These are phyloP conservation scores for Exserohilum turcica DNA, from an alignment of 2,329 filamentous ascomycete species.

Conservation along the genomic window DNA sequence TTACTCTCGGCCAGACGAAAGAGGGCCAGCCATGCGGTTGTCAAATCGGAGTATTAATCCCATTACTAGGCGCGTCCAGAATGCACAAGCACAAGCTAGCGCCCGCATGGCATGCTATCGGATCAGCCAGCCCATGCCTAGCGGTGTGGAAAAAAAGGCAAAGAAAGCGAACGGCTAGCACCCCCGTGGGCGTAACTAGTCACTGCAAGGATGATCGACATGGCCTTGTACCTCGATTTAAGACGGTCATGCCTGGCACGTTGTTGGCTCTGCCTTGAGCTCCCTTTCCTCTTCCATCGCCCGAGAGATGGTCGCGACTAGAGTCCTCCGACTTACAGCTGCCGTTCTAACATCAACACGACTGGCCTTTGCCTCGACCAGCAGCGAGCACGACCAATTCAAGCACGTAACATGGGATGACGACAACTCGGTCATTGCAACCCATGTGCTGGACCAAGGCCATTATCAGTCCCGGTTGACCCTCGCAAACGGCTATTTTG, in stretches of 20 bases:
- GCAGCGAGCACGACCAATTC: constrained; percentile 32
- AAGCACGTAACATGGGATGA: constrained; percentile 63
- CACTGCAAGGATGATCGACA: constrained; percentile 9
- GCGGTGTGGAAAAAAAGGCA: constrained; percentile 15
- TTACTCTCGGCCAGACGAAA: background rate
- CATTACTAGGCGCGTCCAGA: background rate
- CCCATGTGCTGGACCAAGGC: constrained; percentile 60
- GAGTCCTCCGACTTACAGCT: constrained; percentile 8
- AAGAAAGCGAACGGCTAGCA: constrained; percentile 7
- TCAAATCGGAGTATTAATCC: background rate
- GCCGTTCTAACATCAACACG: constrained; percentile 17
- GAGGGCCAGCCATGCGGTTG: background rate
- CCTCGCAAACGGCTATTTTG: constrained; percentile 65
- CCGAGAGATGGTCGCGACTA: constrained; percentile 9
- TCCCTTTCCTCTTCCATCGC: background rate
- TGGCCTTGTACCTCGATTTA: constrained; percentile 15
- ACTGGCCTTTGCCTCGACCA: constrained; percentile 17
- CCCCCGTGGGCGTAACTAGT: constrained; percentile 1
- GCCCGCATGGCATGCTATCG: constrained; percentile 7
- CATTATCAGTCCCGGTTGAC: constrained; percentile 64
- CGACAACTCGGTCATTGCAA: constrained; percentile 61
- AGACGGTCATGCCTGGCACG: constrained; percentile 6
- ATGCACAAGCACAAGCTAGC: background rate
- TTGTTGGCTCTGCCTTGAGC: background rate
- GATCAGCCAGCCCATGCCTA: constrained; percentile 6